Evolutionary conservation across 139 green algal species (phyloP).

Genomic region (Chlamydomonas incerta): DNA sequence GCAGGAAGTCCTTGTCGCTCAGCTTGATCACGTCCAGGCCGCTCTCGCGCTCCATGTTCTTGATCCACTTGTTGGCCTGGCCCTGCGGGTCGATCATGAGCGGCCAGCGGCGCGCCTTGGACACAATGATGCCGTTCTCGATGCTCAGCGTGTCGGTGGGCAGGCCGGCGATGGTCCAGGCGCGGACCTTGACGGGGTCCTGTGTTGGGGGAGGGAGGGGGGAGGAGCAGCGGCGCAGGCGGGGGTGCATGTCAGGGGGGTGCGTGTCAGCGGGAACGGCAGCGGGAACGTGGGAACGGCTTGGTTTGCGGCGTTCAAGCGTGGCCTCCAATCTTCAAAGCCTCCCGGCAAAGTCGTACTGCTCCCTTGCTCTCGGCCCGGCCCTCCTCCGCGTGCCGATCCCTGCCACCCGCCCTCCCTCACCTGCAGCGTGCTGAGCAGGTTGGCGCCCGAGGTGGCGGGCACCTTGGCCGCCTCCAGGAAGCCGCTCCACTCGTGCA

Average conservation of each 20-base stretch:
- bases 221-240: background rate
- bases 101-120: constrained; percentile 80
- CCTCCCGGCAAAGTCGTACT: too few species aligned
- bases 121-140: constrained; percentile 87
- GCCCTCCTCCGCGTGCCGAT: too few species aligned
- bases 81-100: constrained; percentile 87
- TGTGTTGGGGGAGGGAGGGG: constrained; percentile 65
- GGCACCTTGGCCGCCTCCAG: constrained; percentile 67
- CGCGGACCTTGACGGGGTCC: constrained; percentile 78
- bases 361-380: too few species aligned
- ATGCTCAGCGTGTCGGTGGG: constrained; percentile 73
- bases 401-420: too few species aligned
- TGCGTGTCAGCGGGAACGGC: too few species aligned
- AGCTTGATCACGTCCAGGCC: constrained; percentile 88
- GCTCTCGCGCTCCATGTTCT: constrained; percentile 80
- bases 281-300: too few species aligned
- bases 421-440: constrained; percentile 23
- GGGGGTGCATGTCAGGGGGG: too few species aligned
- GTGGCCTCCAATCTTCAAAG: too few species aligned
- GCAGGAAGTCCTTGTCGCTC: constrained; percentile 81
- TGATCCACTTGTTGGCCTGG: constrained; percentile 88
- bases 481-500: constrained; percentile 57
- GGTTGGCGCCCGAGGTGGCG: constrained; percentile 50
- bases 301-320: too few species aligned
- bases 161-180: constrained; percentile 79